These are phyloP conservation scores for Penicillium janthinellum DNA, from an alignment of 2,329 filamentous ascomycete species.

Conservation along the genomic window DNA sequence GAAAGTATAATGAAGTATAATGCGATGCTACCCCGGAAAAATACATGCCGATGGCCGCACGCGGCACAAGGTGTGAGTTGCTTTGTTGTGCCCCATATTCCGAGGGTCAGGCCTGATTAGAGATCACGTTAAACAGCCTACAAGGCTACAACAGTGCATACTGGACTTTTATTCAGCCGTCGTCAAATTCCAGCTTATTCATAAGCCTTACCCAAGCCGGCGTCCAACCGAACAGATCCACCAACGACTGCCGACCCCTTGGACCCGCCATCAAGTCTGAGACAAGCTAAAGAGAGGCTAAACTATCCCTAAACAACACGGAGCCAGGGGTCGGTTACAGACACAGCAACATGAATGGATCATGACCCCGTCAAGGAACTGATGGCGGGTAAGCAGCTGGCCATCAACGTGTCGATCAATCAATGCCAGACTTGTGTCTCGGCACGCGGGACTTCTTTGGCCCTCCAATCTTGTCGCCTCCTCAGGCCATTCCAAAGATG, in stretches of 20 bases:
- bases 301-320: background rate
- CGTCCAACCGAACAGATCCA: background rate
- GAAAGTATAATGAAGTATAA: background rate
- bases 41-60: background rate
- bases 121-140: background rate
- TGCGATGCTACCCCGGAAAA: background rate
- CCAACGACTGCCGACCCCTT: background rate
- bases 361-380: background rate
- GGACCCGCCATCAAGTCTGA: background rate
- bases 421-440: conserved; percentile 6
- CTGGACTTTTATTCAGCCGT: too few relatives aligned
- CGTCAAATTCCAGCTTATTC: background rate
- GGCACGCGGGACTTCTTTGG: conserved; percentile 3
- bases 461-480: conserved; percentile 13
- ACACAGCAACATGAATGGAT: background rate
- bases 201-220: background rate
- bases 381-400: conserved; percentile 1
- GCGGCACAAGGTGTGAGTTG: background rate
- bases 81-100: too few relatives aligned
- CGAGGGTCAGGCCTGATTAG: too few relatives aligned
- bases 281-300: background rate
- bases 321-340: background rate
- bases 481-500: background rate
- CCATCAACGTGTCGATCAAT: conserved; percentile 15
- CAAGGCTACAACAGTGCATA: background rate